Conservation (phyloP, 139 green algal genomes). For the Chlamydomonas eustigma region DNA sequence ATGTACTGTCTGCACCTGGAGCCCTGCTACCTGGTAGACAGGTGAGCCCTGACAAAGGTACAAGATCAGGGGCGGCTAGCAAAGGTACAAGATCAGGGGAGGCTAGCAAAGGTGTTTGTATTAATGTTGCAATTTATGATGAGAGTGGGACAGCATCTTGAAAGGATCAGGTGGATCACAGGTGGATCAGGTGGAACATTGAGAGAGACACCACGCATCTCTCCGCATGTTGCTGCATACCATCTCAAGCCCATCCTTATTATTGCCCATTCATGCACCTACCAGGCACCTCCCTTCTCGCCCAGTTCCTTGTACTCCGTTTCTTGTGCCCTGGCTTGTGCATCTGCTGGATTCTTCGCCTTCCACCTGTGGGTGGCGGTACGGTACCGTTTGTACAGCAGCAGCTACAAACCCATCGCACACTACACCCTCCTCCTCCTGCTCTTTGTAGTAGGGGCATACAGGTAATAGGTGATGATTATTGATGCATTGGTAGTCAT, state of each 20-base stretch:
- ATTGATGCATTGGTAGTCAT: background rate
- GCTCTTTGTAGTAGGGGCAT: slow-evolving; percentile 45
- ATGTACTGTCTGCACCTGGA: background rate
- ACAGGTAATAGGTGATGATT: background rate
- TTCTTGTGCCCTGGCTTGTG: background rate
- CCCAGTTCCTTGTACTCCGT: background rate
- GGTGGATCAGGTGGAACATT: too few species aligned
- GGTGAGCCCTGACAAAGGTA: slow-evolving; percentile 11
- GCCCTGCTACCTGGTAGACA: slow-evolving; percentile 8
- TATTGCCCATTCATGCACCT: too few species aligned
- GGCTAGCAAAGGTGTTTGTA: too few species aligned
- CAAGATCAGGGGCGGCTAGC: too few species aligned
- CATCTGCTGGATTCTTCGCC: slow-evolving; percentile 63
- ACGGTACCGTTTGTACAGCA: slow-evolving; percentile 26
- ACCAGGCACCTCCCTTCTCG: background rate
- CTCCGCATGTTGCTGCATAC: too few species aligned
- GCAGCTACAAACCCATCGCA: slow-evolving; percentile 13
- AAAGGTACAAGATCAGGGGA: too few species aligned
- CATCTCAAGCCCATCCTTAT: too few species aligned
- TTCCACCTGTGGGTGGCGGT: slow-evolving; percentile 71
- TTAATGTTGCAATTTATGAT: too few species aligned
- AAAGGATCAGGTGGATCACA: too few species aligned
- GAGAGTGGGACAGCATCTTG: too few species aligned
- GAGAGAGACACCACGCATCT: too few species aligned
- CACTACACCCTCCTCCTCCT: slow-evolving; percentile 7